A percentile compares a stretch with the other conserved stretches of the same genome.
phyloP scores from a whole-genome alignment of 2,329 filamentous ascomycete species.

The Colletotrichum sp. region DNA sequence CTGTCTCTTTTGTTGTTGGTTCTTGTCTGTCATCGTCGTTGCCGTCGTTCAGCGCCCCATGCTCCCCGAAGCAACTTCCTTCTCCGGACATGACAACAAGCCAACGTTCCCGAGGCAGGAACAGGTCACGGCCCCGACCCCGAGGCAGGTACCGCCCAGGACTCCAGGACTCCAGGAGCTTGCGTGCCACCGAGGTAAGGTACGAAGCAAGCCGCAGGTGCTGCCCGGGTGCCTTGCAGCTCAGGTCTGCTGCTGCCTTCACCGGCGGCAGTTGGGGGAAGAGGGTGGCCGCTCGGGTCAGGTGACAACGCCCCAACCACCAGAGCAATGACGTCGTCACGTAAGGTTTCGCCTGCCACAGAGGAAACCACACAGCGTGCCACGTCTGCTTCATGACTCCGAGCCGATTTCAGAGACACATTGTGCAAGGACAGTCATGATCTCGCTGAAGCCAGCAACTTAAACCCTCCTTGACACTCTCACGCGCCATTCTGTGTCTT shows the following conservation, averaged over 20 bases:
- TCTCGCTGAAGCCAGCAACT: neutral
- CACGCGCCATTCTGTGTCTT: neutral
- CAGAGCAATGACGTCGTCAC: slow-evolving; percentile 19
- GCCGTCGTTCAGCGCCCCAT: neutral
- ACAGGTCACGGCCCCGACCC: neutral
- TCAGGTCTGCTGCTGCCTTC: neutral
- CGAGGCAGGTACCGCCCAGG: neutral
- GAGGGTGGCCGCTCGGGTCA: neutral
- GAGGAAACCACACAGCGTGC: slow-evolving; percentile 17
- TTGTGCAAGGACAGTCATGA: neutral
- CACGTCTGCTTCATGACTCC: slow-evolving; percentile 19
- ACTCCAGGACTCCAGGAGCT: neutral
- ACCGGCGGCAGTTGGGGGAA: neutral
- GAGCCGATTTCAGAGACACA: slow-evolving; percentile 11
- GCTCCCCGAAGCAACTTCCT: neutral
- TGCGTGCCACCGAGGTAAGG: neutral
- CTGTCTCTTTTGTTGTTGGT: neutral
- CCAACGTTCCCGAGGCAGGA: neutral
- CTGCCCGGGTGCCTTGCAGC: neutral
- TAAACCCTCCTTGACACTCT: neutral
- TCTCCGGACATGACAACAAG: neutral
- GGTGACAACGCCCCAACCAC: slow-evolving; percentile 14
- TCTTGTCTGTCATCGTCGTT: neutral
- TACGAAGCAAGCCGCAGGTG: neutral
- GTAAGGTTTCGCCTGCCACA: slow-evolving; percentile 18